Evolutionary conservation across 1,139 yeast species (phyloP).

Genomic region (Torulaspora globosa): DNA sequence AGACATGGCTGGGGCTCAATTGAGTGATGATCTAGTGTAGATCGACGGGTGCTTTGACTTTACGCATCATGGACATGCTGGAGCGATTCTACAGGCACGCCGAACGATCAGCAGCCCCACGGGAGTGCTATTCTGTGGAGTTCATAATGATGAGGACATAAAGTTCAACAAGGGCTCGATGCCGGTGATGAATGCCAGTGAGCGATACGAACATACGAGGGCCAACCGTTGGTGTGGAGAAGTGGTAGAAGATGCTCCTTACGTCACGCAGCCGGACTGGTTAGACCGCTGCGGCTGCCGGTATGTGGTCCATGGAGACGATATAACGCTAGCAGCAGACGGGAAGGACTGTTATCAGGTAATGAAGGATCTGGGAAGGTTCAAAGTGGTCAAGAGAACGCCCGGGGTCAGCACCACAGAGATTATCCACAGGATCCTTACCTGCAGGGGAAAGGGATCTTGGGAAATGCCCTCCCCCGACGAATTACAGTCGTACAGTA

Average conservation of each 20-base stretch:
- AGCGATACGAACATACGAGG: slow-evolving; percentile 74
- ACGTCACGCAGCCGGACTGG: slow-evolving; percentile 84
- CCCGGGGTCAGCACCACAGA: slow-evolving; percentile 95
- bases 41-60: slow-evolving; percentile 97
- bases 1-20: slow-evolving; percentile 4
- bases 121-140: slow-evolving; percentile 71
- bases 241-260: slow-evolving; percentile 78
- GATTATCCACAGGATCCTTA: slow-evolving; percentile 84
- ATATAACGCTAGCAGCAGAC: slow-evolving; percentile 90
- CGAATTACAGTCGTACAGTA: slow-evolving; percentile 56
- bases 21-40: slow-evolving; percentile 53
- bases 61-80: slow-evolving; percentile 97
- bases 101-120: slow-evolving; percentile 23
- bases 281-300: slow-evolving; percentile 72
- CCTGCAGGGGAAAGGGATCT: slow-evolving; percentile 36
- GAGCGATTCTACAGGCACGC: slow-evolving; percentile 87
- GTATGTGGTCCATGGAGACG: slow-evolving; percentile 96
- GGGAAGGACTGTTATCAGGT: slow-evolving; percentile 88
- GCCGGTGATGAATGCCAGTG: slow-evolving; percentile 81
- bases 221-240: slow-evolving; percentile 87
- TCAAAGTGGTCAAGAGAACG: slow-evolving; percentile 85
- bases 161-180: slow-evolving; percentile 74
- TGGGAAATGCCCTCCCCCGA: slow-evolving; percentile 25
- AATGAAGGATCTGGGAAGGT: slow-evolving; percentile 81
- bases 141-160: slow-evolving; percentile 88